Percentiles rank a stretch among this genome's conserved stretches.
These are phyloP conservation scores for Mediolabrus comicus DNA, from an alignment of 108 stramenopile species.

Conservation along the genomic window DNA sequence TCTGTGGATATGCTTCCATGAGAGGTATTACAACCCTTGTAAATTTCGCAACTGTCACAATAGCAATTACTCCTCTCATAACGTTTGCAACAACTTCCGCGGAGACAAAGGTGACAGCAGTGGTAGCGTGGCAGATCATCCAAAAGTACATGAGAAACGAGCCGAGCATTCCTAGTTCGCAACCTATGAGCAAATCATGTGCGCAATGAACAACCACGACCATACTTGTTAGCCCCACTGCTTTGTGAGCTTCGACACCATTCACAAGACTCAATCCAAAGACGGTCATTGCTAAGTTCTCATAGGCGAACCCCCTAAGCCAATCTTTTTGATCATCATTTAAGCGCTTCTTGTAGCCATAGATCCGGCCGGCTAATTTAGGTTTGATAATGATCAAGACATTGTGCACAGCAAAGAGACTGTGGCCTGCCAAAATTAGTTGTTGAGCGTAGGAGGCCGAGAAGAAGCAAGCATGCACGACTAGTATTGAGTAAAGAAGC, in stretches of 20 bases:
- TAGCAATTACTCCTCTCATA: not conserved
- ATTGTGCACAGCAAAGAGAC: not conserved
- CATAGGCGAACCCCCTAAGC: not conserved
- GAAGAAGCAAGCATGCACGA: not conserved
- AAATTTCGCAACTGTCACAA: not conserved
- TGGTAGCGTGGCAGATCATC: not conserved
- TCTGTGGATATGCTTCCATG: no score
- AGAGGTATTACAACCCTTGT: no score
- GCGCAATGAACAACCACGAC: not conserved
- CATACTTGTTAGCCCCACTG: not conserved
- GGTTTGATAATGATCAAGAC: not conserved
- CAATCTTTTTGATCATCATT: not conserved
- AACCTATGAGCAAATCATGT: not conserved
- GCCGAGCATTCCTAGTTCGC: not conserved
- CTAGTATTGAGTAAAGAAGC: not conserved
- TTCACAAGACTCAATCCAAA: not conserved
- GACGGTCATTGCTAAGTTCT: not conserved
- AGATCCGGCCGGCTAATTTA: not conserved
- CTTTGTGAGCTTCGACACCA: not conserved
- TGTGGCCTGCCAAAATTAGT: not conserved
- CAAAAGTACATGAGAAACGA: not conserved
- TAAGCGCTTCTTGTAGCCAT: not conserved
- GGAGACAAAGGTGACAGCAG: not conserved
- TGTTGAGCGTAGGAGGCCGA: not conserved
- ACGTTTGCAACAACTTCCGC: not conserved